Evolutionary conservation across 495 filamentous ascomycete genomes (phyloP).

Genomic region (Parmelia sp.): DNA sequence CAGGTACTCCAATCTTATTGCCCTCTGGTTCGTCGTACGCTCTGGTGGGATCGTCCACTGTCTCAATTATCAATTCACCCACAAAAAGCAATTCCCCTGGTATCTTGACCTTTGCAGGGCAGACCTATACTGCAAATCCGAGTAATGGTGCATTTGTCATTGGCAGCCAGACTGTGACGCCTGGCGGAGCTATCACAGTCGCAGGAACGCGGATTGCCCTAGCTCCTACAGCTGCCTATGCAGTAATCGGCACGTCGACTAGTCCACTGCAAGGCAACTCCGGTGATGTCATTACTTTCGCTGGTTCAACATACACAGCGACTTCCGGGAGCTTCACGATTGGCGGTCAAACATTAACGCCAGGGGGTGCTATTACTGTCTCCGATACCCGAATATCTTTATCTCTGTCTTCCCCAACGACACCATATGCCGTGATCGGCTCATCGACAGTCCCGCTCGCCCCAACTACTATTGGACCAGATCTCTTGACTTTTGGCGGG

Average conservation of each 20-base stretch:
- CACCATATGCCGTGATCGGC: not conserved
- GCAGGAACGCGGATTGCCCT: not conserved
- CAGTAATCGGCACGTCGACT: not conserved
- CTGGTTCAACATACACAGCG: not conserved
- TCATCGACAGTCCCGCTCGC: not conserved
- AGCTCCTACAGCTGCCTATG: not conserved
- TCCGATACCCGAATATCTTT: not conserved
- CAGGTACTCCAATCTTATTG: conserved; percentile 17
- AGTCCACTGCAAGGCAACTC: not conserved
- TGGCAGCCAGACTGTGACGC: not conserved
- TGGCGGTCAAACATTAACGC: not conserved
- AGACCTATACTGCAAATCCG: not conserved
- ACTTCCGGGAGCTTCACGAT: not conserved
- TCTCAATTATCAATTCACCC: not conserved
- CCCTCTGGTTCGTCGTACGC: conserved; percentile 7
- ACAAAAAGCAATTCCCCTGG: not conserved
- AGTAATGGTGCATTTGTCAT: not conserved
- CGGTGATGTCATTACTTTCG: not conserved
- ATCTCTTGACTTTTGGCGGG: not conserved
- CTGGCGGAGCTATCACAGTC: not conserved
- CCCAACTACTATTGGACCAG: not conserved
- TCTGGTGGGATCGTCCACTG: conserved; percentile 7
- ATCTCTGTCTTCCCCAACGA: not conserved
- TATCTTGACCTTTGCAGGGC: not conserved
- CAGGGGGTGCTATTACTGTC: not conserved